Percentiles rank a stretch among this genome's conserved stretches.
Evolutionary conservation across 768 basidiomycete genomes (phyloP).

Genomic region (Amanita rimosa): DNA sequence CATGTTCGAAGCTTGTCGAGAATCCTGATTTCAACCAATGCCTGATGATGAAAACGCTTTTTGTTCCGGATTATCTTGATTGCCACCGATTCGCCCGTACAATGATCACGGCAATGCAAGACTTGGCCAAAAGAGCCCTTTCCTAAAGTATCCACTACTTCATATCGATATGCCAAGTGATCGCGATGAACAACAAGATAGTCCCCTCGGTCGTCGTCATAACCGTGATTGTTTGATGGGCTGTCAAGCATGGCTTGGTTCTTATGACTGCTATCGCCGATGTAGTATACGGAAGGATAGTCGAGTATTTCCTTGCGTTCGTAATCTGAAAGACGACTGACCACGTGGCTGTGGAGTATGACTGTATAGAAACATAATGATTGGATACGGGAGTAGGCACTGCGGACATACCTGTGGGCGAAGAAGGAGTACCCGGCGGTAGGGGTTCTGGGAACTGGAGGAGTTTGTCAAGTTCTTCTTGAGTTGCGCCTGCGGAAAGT

Average conservation of each 20-base stretch:
- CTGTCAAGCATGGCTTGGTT: slow-evolving; percentile 66
- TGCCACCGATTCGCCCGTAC: slow-evolving; percentile 91
- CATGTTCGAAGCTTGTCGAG: slow-evolving; percentile 94
- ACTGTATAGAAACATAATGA: slow-evolving; percentile 24
- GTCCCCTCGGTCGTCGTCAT: slow-evolving; percentile 97
- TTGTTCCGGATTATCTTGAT: slow-evolving; percentile 99
- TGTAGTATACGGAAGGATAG: slow-evolving; percentile 71
- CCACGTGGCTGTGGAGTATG: slow-evolving; percentile 54
- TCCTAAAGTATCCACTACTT: slow-evolving; percentile 83
- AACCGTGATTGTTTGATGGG: slow-evolving; percentile 81
- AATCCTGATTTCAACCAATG: slow-evolving; percentile 98
- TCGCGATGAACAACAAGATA: slow-evolving; percentile 85
- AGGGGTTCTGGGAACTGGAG: slow-evolving; percentile 90
- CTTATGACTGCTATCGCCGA: slow-evolving; percentile 75
- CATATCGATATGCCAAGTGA: slow-evolving; percentile 96
- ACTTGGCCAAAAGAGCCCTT: slow-evolving; percentile 99
- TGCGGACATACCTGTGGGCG: slow-evolving; percentile 53
- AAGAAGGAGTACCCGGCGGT: slow-evolving; percentile 50
- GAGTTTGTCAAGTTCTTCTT: slow-evolving; percentile 80
- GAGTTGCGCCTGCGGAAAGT: slow-evolving; percentile 69
- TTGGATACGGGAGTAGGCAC: background rate
- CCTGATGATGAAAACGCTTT: slow-evolving; percentile 97
- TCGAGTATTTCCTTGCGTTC: slow-evolving; percentile 90
- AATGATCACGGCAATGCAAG: slow-evolving; percentile 88
- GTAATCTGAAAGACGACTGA: slow-evolving; percentile 69